phyloP scores from a whole-genome alignment of 768 basidiomycete species.

The Panaeolus papilionaceus region DNA sequence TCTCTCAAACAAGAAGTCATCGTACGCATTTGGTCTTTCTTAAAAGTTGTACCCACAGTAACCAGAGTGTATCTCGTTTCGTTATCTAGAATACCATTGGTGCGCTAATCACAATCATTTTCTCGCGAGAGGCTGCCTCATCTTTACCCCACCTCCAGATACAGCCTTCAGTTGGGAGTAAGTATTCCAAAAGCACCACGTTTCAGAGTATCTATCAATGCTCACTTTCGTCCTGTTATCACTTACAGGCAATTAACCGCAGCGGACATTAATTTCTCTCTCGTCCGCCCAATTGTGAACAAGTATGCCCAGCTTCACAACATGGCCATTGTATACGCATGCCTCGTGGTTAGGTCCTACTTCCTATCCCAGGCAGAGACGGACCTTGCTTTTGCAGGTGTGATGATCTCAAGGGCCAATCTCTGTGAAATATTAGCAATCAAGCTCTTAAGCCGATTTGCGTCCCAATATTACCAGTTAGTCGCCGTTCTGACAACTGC shows the following conservation, averaged over 20 bases:
- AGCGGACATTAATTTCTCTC: slow-evolving; percentile 80
- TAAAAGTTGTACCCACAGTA: slow-evolving; percentile 5
- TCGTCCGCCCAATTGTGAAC: slow-evolving; percentile 77
- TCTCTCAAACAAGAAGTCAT: slow-evolving; percentile 72
- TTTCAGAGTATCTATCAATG: slow-evolving; percentile 15
- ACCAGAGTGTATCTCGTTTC: slow-evolving; percentile 19
- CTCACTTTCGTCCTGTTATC: slow-evolving; percentile 8
- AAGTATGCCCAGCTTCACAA: slow-evolving; percentile 83
- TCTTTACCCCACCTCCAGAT: slow-evolving; percentile 48
- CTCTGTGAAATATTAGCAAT: slow-evolving; percentile 90
- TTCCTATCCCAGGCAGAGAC: slow-evolving; percentile 73
- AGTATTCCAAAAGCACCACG: slow-evolving; percentile 36
- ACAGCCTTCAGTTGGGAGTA: slow-evolving; percentile 83
- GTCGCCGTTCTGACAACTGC: slow-evolving; percentile 79
- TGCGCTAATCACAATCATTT: slow-evolving; percentile 29
- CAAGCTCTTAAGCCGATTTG: slow-evolving; percentile 81
- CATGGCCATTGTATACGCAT: slow-evolving; percentile 76
- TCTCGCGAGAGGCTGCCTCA: slow-evolving; percentile 18
- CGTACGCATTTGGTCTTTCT: slow-evolving; percentile 49
- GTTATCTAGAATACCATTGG: slow-evolving; percentile 51
- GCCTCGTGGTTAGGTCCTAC: slow-evolving; percentile 79
- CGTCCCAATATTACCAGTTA: slow-evolving; percentile 76
- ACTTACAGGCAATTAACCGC: slow-evolving; percentile 75
- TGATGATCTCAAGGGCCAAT: slow-evolving; percentile 71
- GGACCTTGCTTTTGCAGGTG: slow-evolving; percentile 78